Percentiles rank a stretch among this genome's conserved stretches.
Evolutionary conservation across 2,329 filamentous ascomycete species (phyloP).

Genomic region (Cadophora luteo-olivacea): DNA sequence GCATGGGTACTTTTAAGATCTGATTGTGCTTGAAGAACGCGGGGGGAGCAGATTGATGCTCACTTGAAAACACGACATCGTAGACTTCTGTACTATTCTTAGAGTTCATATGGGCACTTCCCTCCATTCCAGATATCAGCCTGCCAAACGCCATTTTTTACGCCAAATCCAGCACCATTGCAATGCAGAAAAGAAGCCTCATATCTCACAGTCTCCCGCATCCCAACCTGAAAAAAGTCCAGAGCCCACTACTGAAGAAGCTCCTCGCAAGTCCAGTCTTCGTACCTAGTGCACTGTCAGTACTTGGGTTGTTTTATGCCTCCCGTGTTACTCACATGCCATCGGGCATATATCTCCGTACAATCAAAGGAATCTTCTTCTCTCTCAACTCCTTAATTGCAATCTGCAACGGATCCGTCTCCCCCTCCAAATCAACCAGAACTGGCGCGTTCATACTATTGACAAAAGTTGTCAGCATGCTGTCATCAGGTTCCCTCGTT

Average conservation of each 20-base stretch:
- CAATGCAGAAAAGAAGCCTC: slow-evolving; percentile 36
- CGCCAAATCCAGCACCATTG: slow-evolving; percentile 39
- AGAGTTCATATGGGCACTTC: background rate
- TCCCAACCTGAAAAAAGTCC: background rate
- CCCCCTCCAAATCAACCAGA: slow-evolving; percentile 93
- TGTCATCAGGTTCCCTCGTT: background rate
- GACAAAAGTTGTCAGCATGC: slow-evolving; percentile 1
- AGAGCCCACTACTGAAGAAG: slow-evolving; percentile 58
- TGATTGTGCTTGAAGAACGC: background rate
- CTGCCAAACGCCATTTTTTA: slow-evolving; percentile 41
- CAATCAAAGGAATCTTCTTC: slow-evolving; percentile 97
- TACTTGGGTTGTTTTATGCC: background rate
- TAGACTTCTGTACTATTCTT: slow-evolving; percentile 23
- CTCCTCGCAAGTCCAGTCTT: slow-evolving; percentile 99
- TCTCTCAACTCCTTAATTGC: slow-evolving; percentile 96
- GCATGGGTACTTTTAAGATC: background rate
- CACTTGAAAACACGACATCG: background rate
- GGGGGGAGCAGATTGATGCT: background rate
- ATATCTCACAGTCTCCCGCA: slow-evolving; percentile 7
- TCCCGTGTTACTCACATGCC: slow-evolving; percentile 74
- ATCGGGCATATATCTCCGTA: slow-evolving; percentile 94
- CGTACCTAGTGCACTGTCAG: slow-evolving; percentile 61
- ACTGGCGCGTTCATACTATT: slow-evolving; percentile 95
- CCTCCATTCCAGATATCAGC: slow-evolving; percentile 14
- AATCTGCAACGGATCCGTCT: slow-evolving; percentile 97